Percentiles rank a stretch among this genome's conserved stretches.
phyloP scores from a whole-genome alignment of 768 basidiomycete genomes.

The Zangia roseola region DNA sequence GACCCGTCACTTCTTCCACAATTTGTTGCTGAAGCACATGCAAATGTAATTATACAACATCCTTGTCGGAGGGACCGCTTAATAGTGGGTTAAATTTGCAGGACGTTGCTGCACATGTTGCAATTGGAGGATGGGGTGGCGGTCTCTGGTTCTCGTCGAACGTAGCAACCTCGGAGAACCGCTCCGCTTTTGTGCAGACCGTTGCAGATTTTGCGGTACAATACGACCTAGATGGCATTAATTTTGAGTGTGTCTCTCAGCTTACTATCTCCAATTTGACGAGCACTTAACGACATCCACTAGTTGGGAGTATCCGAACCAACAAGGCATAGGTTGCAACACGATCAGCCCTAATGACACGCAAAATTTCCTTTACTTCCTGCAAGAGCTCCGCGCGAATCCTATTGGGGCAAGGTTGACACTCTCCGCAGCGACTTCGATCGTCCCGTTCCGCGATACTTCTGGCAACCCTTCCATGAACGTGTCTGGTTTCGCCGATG shows the following conservation, averaged over 20 bases:
- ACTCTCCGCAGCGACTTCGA: constrained; percentile 66
- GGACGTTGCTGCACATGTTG: constrained; percentile 54
- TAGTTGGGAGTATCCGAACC: constrained; percentile 84
- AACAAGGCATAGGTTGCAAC: constrained; percentile 68
- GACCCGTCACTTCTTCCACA: constrained; percentile 49
- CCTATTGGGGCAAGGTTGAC: constrained; percentile 40
- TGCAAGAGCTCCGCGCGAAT: constrained; percentile 55
- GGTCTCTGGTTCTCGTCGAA: constrained; percentile 57
- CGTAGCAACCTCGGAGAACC: constrained; percentile 51
- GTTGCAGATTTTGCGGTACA: constrained; percentile 44
- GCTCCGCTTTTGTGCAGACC: constrained; percentile 60
- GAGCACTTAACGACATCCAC: constrained; percentile 11
- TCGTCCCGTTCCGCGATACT: constrained; percentile 60
- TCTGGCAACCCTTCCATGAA: constrained; percentile 60
- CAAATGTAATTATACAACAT: constrained; percentile 23
- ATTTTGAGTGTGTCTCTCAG: constrained; percentile 16
- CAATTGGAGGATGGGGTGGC: constrained; percentile 71
- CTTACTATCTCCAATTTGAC: neutral
- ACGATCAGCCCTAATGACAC: constrained; percentile 52
- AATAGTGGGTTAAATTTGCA: constrained; percentile 20
- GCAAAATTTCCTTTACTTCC: constrained; percentile 72
- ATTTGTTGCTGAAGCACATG: constrained; percentile 49
- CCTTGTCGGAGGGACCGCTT: neutral
- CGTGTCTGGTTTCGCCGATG: constrained; percentile 65
- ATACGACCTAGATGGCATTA: constrained; percentile 56